phyloP scores from a whole-genome alignment of 495 filamentous ascomycete species.

The Aspergillus asperescens region DNA sequence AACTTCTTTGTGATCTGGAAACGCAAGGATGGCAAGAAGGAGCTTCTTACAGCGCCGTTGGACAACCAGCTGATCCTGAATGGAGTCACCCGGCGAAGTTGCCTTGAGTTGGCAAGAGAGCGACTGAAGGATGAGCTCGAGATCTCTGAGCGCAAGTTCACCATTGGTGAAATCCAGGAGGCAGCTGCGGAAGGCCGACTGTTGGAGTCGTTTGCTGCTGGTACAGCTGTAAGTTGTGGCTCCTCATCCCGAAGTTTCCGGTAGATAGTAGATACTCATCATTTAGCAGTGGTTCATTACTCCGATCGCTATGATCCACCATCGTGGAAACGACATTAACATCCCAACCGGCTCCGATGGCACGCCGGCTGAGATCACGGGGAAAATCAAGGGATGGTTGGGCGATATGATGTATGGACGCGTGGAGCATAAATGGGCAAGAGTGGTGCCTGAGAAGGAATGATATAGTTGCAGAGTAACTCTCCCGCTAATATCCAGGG shows the following conservation, averaged over 20 bases:
- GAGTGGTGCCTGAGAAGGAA: background rate
- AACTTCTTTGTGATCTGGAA: slow-evolving; percentile 73
- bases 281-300: too few relatives aligned
- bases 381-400: background rate
- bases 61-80: slow-evolving; percentile 76
- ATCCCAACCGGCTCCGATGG: too few relatives aligned
- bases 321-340: too few relatives aligned
- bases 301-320: too few relatives aligned
- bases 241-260: too few relatives aligned
- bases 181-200: slow-evolving; percentile 3
- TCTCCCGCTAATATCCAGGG: too few relatives aligned
- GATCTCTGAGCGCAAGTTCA: slow-evolving; percentile 12
- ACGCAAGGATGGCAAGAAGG: slow-evolving; percentile 57
- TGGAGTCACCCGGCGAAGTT: slow-evolving; percentile 73
- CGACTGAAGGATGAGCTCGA: slow-evolving; percentile 35
- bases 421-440: background rate
- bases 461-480: too few relatives aligned
- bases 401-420: background rate
- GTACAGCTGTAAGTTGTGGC: slow-evolving; percentile 14
- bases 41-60: slow-evolving; percentile 75
- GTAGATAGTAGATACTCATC: too few relatives aligned
- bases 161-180: slow-evolving; percentile 5
- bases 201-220: slow-evolving; percentile 10
- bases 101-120: slow-evolving; percentile 68
- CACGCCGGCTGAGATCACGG: too few relatives aligned